These are phyloP conservation scores for Coemansia sp. DNA, from an alignment of 192 early-diverging fungal species.

Conservation along the genomic window DNA sequence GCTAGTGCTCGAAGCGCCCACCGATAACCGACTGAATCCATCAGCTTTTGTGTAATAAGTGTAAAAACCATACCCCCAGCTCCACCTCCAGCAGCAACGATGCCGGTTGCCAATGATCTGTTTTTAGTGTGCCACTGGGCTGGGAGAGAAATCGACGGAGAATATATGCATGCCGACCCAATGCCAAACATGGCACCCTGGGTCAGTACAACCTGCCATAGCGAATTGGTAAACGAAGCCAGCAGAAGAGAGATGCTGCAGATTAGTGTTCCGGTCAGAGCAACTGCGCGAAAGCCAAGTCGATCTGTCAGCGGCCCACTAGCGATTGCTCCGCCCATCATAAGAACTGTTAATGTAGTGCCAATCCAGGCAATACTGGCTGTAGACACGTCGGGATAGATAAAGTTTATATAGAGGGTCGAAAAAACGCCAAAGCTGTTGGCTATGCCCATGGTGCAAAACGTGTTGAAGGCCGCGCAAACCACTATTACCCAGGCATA, in stretches of 20 bases:
- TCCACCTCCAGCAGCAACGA: conserved; percentile 73
- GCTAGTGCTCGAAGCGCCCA: conserved; percentile 41
- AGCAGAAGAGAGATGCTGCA: conserved; percentile 26
- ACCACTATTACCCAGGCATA: conserved; percentile 49
- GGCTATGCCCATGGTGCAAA: conserved; percentile 38
- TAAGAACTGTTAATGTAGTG: conserved; percentile 32
- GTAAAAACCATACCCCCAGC: conserved; percentile 70
- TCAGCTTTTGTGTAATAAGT: conserved; percentile 58
- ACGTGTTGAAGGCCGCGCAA: conserved; percentile 28
- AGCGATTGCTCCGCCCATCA: conserved; percentile 33
- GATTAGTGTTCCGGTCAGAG: conserved; percentile 23
- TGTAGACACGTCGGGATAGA: conserved; percentile 25
- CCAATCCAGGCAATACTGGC: conserved; percentile 46
- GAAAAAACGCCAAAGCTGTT: conserved; percentile 50
- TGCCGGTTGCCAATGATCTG: conserved; percentile 69
- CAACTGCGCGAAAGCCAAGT: conserved; percentile 30
- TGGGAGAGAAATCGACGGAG: conserved; percentile 68
- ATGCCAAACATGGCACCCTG: conserved; percentile 76
- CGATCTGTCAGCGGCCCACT: conserved; percentile 39
- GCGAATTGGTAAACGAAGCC: conserved; percentile 32
- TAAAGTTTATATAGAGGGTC: conserved; percentile 44
- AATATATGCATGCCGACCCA: conserved; percentile 64
- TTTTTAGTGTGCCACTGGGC: conserved; percentile 70
- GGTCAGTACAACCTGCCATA: conserved; percentile 72
- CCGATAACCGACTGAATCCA: conserved; percentile 48